Conservation (phyloP, 2,329 filamentous ascomycete species). For the Coniochaeta hoffmannii region DNA sequence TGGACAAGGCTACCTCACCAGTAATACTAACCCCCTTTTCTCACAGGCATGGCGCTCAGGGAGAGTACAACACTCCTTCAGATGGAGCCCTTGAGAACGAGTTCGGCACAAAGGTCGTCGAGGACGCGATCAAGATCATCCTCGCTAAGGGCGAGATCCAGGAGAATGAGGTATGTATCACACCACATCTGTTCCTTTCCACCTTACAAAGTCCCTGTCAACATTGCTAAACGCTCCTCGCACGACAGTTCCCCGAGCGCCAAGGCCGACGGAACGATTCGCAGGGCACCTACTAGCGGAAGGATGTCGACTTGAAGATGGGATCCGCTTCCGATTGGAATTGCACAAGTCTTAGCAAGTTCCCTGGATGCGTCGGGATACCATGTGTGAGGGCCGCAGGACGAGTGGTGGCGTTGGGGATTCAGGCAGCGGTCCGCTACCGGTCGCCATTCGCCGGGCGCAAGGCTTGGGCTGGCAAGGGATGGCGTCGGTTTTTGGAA, state of each 20-base stretch:
- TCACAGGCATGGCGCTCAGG: background rate
- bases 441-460: too few species aligned
- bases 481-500: background rate
- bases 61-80: background rate
- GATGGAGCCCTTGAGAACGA: background rate
- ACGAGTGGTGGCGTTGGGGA: too few species aligned
- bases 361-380: too few species aligned
- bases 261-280: background rate
- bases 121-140: slow-evolving; percentile 4
- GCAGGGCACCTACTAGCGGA: background rate
- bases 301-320: too few species aligned
- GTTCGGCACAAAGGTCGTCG: background rate
- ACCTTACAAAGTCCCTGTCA: too few species aligned
- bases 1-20: background rate
- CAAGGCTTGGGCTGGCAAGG: background rate
- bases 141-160: background rate
- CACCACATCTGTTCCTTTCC: too few species aligned
- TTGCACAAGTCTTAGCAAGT: too few species aligned
- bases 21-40: background rate
- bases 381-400: too few species aligned
- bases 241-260: background rate
- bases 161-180: background rate
- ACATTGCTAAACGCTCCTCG: background rate
- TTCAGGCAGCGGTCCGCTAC: too few species aligned
- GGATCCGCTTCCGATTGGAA: too few species aligned